Conservation (phyloP, 257 asterid genomes). For the Lantana camara region DNA sequence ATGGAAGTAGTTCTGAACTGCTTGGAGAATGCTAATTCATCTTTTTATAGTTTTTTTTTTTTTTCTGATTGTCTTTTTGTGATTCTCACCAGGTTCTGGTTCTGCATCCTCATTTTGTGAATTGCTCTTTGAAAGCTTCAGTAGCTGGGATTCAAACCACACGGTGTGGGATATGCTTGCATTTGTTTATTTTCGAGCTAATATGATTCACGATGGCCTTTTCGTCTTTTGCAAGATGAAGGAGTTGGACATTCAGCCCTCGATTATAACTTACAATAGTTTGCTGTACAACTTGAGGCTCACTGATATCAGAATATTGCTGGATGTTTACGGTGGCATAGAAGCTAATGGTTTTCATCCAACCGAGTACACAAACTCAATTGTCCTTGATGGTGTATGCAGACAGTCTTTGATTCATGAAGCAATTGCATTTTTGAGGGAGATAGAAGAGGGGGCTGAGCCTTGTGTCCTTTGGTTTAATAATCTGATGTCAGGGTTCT, state of each 20-base stretch:
- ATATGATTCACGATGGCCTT: conserved; percentile 74
- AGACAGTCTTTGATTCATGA: conserved; percentile 62
- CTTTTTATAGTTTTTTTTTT: conserved; percentile 50
- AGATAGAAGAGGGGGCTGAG: conserved; percentile 42
- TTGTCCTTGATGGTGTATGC: conserved; percentile 69
- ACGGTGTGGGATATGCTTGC: conserved; percentile 76
- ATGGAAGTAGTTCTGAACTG: conserved; percentile 13
- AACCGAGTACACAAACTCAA: conserved; percentile 56
- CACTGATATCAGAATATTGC: conserved; percentile 36
- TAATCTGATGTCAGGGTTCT: conserved; percentile 67
- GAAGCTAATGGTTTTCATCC: too few species aligned
- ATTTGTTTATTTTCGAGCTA: conserved; percentile 55
- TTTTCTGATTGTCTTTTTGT: too few species aligned
- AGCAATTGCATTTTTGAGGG: conserved; percentile 56
- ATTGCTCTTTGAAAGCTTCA: conserved; percentile 56
- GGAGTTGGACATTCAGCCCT: conserved; percentile 53
- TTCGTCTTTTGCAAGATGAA: conserved; percentile 68
- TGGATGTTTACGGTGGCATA: conserved; percentile 59
- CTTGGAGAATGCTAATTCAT: conserved; percentile 34
- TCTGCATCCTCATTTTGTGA: conserved; percentile 71
- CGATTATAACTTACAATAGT: conserved; percentile 61
- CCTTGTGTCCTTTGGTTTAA: conserved; percentile 60
- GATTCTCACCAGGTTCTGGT: conserved; percentile 71
- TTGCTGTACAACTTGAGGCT: conserved; percentile 63
- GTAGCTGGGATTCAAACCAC: conserved; percentile 45